Evolutionary conservation across 2,329 filamentous ascomycete genomes (phyloP), one percentile per base, ranked within the genome.

Genomic region (Ilyonectria robusta): DNA sequence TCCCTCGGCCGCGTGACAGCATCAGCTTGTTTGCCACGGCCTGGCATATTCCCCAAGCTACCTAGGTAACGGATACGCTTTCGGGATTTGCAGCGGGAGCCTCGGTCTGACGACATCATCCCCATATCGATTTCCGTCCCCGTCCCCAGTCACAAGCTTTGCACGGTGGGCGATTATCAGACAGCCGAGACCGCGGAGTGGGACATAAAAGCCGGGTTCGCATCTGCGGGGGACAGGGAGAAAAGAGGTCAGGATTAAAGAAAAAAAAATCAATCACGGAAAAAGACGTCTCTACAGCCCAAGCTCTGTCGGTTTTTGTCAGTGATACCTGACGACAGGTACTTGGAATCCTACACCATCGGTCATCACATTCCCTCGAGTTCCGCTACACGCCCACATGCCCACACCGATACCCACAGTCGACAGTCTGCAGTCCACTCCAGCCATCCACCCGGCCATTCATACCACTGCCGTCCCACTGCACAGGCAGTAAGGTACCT

Each of bases 51-150:
- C 17, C 29, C 31, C 33, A 21, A 53, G 29, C 29, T 60, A 21
- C 62, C 62, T 65, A 60, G 62, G 62, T 51, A 50, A 26, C 26
- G 33, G 44, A 44, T 56, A 26, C 42, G 48, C 23, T 19, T 37
- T 50, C 40, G 29, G 48, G 13, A 21, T 3, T 13, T 13, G 31
- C 42, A 23, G 50, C 59, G 57, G 35, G 48, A 65, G 62, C 62
- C 62, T 65, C 62, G 62, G 62, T 65, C 62, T 65, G 62, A 65
- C 62, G 62, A 53, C 62, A 65, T 65, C 47, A 31, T 15, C 47
- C 50, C 51, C 42, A 37, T 23, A 48, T 64, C 48, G 56, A 26
- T 55, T 48, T 26, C 37, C 56, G 42, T 53, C 50, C 50, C 50
- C 40, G 46, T 59, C 40, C 55, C 37, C 48, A 33, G n/a, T 65